Conservation (phyloP, 208 protist species). For the Wallacemonas rigidus region DNA sequence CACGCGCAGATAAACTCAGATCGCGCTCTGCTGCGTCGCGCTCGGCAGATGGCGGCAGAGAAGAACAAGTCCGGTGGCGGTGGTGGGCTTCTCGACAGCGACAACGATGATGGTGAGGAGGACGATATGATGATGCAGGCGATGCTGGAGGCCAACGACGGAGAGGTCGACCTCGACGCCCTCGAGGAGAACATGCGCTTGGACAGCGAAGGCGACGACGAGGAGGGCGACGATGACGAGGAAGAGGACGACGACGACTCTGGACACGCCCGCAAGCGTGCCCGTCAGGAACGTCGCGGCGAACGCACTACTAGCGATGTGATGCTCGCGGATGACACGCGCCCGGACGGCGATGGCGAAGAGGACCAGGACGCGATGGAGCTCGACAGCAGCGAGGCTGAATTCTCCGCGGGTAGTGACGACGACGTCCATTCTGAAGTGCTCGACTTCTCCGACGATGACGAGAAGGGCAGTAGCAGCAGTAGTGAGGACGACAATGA, state of each 20-base stretch:
- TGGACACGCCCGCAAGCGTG: neutral
- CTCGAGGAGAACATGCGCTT: slow-evolving; percentile 33
- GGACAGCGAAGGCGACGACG: slow-evolving; percentile 23
- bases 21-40: slow-evolving; percentile 34
- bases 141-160: slow-evolving; percentile 33
- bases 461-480: slow-evolving; percentile 20
- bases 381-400: slow-evolving; percentile 21
- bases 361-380: slow-evolving; percentile 34
- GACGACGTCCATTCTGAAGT: slow-evolving; percentile 38
- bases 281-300: slow-evolving; percentile 14
- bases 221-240: slow-evolving; percentile 22
- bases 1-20: slow-evolving; percentile 27
- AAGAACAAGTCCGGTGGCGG: slow-evolving; percentile 6
- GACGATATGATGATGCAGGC: slow-evolving; percentile 35
- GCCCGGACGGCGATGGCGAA: slow-evolving; percentile 22
- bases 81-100: slow-evolving; percentile 13
- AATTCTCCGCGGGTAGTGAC: slow-evolving; percentile 35
- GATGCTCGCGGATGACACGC: slow-evolving; percentile 35
- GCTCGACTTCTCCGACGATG: slow-evolving; percentile 18
- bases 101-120: slow-evolving; percentile 25
- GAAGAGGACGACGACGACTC: slow-evolving; percentile 23
- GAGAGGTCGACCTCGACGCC: slow-evolving; percentile 38
- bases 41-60: slow-evolving; percentile 27
- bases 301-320: slow-evolving; percentile 9
- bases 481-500: slow-evolving; percentile 23